Evolutionary conservation across 768 basidiomycete genomes (phyloP).

Genomic region (Boletus bicolor): DNA sequence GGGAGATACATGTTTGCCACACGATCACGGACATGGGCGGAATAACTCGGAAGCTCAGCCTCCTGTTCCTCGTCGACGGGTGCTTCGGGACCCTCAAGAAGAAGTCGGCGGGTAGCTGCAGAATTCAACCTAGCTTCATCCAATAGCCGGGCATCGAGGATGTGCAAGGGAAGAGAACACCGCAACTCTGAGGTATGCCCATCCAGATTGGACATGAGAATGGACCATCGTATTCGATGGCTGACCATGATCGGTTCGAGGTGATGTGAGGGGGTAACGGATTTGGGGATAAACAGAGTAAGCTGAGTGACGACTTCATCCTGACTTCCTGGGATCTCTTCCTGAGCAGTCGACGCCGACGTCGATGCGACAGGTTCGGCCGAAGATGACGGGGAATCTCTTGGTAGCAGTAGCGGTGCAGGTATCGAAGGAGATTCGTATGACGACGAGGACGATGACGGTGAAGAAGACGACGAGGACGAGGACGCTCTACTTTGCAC

Average conservation of each 20-base stretch:
- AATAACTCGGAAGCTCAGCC: constrained; percentile 83
- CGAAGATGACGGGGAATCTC: not conserved
- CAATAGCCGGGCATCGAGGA: constrained; percentile 71
- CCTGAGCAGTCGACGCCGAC: constrained; percentile 7
- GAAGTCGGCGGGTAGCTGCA: constrained; percentile 61
- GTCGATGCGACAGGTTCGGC: constrained; percentile 8
- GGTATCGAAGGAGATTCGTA: constrained; percentile 2
- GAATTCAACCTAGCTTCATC: constrained; percentile 74
- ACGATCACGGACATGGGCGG: constrained; percentile 85
- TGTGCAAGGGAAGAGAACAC: constrained; percentile 85
- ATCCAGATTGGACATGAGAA: constrained; percentile 79
- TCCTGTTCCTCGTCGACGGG: constrained; percentile 52
- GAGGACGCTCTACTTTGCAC: constrained; percentile 16
- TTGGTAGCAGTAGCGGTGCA: not conserved
- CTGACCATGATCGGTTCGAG: constrained; percentile 72
- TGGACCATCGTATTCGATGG: constrained; percentile 80
- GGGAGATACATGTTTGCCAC: constrained; percentile 76
- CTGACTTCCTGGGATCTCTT: constrained; percentile 27
- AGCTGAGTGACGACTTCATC: constrained; percentile 61
- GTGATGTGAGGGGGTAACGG: constrained; percentile 64
- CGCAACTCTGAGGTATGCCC: constrained; percentile 94
- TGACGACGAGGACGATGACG: constrained; percentile 17
- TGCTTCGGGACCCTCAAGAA: constrained; percentile 39
- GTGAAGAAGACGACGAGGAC: constrained; percentile 9
- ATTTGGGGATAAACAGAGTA: constrained; percentile 55